phyloP scores from a whole-genome alignment of 192 early-diverging fungal species.

The Linnemannia hyalina region DNA sequence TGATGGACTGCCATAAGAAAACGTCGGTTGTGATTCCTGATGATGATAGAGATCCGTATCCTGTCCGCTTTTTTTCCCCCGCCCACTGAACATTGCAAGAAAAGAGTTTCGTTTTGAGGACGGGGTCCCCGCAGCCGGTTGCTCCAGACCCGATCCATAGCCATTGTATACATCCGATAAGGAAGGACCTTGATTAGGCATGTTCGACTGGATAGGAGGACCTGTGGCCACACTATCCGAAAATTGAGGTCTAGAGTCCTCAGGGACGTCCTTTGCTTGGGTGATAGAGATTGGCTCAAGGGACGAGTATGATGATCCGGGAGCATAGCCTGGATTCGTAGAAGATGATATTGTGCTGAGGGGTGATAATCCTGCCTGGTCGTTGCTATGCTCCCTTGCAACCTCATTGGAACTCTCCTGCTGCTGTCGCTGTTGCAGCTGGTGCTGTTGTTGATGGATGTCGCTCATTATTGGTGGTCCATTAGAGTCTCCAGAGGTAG shows the following conservation, averaged over 20 bases:
- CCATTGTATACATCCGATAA: not conserved
- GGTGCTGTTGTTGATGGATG: not conserved
- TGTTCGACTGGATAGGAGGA: not conserved
- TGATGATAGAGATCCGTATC: slow-evolving; percentile 7
- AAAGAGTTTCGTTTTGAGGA: slow-evolving; percentile 35
- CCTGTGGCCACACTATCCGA: not conserved
- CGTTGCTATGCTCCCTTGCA: not conserved
- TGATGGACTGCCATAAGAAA: slow-evolving; percentile 17
- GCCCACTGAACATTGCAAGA: slow-evolving; percentile 33
- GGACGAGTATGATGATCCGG: slow-evolving; percentile 19
- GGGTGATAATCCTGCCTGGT: slow-evolving; percentile 10
- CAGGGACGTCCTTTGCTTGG: slow-evolving; percentile 5
- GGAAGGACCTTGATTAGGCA: not conserved
- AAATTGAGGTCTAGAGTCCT: slow-evolving; percentile 17
- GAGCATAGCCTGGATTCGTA: not conserved
- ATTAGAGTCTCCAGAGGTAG: slow-evolving; percentile 6
- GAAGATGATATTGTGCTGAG: slow-evolving; percentile 33
- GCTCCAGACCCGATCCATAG: not conserved
- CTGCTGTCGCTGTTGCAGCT: not conserved
- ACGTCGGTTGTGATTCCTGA: slow-evolving; percentile 28
- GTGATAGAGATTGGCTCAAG: not conserved
- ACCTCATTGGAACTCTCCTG: not conserved
- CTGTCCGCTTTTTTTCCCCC: slow-evolving; percentile 33
- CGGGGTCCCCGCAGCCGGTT: not conserved
- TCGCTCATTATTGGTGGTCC: not conserved